A percentile compares a stretch with the other conserved stretches of the same genome.
phyloP scores from a whole-genome alignment of 768 basidiomycete species.

The Sistotremastrum suecicum region DNA sequence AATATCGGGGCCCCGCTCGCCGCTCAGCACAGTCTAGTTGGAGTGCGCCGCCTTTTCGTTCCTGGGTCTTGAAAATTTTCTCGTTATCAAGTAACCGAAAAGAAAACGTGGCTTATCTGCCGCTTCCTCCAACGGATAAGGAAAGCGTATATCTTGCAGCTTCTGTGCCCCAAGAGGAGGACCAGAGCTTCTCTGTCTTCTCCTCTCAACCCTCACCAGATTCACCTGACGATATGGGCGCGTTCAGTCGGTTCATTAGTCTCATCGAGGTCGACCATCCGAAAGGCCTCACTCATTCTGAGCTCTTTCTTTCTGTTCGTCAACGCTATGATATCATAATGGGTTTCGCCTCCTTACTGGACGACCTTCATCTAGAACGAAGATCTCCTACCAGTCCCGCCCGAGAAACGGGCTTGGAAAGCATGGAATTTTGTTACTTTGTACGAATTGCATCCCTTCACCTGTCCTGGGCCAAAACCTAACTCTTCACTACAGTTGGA shows the following conservation, averaged over 20 bases:
- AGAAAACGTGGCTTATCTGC: no score
- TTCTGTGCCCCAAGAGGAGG: no score
- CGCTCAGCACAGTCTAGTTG: no score
- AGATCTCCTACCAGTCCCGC: slow-evolving; percentile 54
- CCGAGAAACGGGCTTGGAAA: slow-evolving; percentile 52
- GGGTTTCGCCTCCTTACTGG: slow-evolving; percentile 3
- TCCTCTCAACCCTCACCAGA: no score
- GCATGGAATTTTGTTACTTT: slow-evolving; percentile 53
- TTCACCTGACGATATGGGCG: background rate
- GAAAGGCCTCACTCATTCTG: slow-evolving; percentile 34
- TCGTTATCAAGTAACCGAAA: no score
- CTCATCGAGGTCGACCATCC: slow-evolving; percentile 37
- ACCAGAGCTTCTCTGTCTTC: no score
- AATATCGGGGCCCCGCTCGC: no score
- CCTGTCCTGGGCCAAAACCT: slow-evolving; percentile 2
- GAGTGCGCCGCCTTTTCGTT: no score
- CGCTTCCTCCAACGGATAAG: no score
- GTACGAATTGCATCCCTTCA: slow-evolving; percentile 20
- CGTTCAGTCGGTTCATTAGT: slow-evolving; percentile 5
- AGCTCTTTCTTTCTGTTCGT: slow-evolving; percentile 46
- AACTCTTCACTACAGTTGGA: slow-evolving; percentile 37
- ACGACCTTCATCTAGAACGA: slow-evolving; percentile 34
- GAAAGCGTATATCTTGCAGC: no score
- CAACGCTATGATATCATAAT: slow-evolving; percentile 2
- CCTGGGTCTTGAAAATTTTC: no score